phyloP scores from a whole-genome alignment of 768 basidiomycete species.

The Pleurotus ostreatus region DNA sequence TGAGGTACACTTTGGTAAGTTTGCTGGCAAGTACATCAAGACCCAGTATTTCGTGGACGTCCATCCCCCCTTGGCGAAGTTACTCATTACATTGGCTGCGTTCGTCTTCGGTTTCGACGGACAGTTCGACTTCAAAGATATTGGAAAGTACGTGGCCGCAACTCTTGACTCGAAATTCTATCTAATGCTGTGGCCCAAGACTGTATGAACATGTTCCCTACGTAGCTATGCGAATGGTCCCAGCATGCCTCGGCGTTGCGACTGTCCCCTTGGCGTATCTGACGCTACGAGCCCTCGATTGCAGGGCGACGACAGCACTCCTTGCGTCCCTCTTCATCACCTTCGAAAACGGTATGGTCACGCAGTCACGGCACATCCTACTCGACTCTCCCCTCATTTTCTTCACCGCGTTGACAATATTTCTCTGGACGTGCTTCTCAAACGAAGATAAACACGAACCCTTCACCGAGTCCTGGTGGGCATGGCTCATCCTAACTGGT shows the following conservation, averaged over 20 bases:
- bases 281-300: slow-evolving; percentile 89
- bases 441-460: slow-evolving; percentile 85
- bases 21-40: slow-evolving; percentile 92
- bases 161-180: background rate
- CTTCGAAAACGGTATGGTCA: slow-evolving; percentile 95
- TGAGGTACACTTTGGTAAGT: slow-evolving; percentile 98
- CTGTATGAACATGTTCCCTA: slow-evolving; percentile 87
- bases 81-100: slow-evolving; percentile 89
- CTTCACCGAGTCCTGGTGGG: slow-evolving; percentile 90
- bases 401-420: slow-evolving; percentile 88
- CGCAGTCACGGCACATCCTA: slow-evolving; percentile 94
- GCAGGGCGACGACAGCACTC: slow-evolving; percentile 87
- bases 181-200: slow-evolving; percentile 34
- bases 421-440: slow-evolving; percentile 86
- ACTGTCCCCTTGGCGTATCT: slow-evolving; percentile 91
- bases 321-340: slow-evolving; percentile 89
- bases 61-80: slow-evolving; percentile 94
- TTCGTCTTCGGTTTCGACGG: slow-evolving; percentile 89
- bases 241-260: slow-evolving; percentile 82
- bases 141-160: slow-evolving; percentile 72
- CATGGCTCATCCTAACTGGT: slow-evolving; percentile 84
- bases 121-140: slow-evolving; percentile 95
- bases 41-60: slow-evolving; percentile 91
- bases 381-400: slow-evolving; percentile 98
- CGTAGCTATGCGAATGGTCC: slow-evolving; percentile 95